These are phyloP conservation scores for Mycena leptocephala DNA, from an alignment of 768 basidiomycete species.

Conservation along the genomic window DNA sequence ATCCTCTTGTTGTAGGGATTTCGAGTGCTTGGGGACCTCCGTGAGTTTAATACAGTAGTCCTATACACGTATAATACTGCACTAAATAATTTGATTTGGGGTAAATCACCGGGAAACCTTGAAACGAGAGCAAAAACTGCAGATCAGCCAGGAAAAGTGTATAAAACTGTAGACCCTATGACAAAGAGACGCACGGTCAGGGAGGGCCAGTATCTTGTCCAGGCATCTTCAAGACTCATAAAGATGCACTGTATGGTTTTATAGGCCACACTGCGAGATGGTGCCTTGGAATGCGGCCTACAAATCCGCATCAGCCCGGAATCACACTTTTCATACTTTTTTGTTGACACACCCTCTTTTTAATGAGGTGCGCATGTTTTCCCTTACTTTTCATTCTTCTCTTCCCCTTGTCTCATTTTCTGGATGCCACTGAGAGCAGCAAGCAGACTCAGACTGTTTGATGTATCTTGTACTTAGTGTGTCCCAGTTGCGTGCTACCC, in stretches of 20 bases:
- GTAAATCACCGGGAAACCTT: neutral
- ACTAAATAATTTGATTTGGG: neutral
- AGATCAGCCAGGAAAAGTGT: neutral
- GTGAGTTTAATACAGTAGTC: neutral
- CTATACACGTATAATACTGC: neutral
- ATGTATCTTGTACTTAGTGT: neutral
- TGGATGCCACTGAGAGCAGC: neutral
- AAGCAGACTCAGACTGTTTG: neutral
- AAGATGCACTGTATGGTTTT: neutral
- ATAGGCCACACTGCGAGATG: neutral
- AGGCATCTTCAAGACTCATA: neutral
- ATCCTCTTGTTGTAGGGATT: neutral
- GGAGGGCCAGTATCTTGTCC: neutral
- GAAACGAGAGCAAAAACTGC: neutral
- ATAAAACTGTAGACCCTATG: neutral
- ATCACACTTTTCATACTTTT: neutral
- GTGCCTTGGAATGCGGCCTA: too few species aligned
- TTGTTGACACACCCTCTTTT: neutral
- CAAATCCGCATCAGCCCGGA: neutral
- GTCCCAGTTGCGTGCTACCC: neutral
- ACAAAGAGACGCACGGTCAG: neutral
- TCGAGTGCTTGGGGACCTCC: neutral
- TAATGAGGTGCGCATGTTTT: neutral
- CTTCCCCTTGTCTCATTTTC: neutral
- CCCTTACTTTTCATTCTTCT: neutral